Conservation (phyloP, 2,329 filamentous ascomycete species). For the Parastagonospora avenae region DNA sequence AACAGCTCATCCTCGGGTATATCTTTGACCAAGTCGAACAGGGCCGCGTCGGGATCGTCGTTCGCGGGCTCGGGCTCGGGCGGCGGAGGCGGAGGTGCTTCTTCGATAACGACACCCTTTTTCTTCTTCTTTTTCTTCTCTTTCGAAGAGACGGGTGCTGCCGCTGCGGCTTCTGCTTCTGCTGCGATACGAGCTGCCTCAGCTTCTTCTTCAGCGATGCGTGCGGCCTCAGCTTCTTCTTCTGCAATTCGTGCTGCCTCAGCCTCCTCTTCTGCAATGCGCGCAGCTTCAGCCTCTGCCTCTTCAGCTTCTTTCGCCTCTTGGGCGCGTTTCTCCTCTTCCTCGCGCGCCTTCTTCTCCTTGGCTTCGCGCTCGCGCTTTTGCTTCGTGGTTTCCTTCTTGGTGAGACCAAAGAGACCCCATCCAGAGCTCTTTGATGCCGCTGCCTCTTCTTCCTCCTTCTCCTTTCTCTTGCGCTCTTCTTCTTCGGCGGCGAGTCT, state of each 20-base stretch:
- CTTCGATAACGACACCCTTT: slow-evolving; percentile 19
- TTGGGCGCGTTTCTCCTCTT: not conserved
- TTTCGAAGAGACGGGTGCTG: slow-evolving; percentile 19
- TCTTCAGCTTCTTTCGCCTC: slow-evolving; percentile 31
- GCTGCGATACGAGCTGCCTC: slow-evolving; percentile 45
- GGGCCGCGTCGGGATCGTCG: slow-evolving; percentile 36
- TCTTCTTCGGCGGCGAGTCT: slow-evolving; percentile 21
- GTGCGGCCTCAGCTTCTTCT: slow-evolving; percentile 18
- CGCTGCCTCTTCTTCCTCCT: slow-evolving; percentile 12
- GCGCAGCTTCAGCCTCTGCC: slow-evolving; percentile 23
- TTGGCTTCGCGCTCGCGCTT: slow-evolving; percentile 33
- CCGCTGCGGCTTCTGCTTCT: slow-evolving; percentile 32
- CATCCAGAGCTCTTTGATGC: slow-evolving; percentile 32
- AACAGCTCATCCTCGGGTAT: slow-evolving; percentile 39
- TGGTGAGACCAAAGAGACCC: slow-evolving; percentile 20
- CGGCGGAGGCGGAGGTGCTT: slow-evolving; percentile 22
- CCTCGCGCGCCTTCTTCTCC: slow-evolving; percentile 33
- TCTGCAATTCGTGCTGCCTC: slow-evolving; percentile 45
- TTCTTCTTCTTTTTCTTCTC: slow-evolving; percentile 45
- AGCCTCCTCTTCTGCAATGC: slow-evolving; percentile 35
- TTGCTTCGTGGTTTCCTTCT: slow-evolving; percentile 38
- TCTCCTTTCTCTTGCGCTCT: slow-evolving; percentile 14
- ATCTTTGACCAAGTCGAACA: slow-evolving; percentile 42
- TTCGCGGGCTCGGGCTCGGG: slow-evolving; percentile 17
- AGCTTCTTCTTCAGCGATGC: slow-evolving; percentile 12